A percentile compares a stretch with the other conserved stretches of the same genome.
Conservation (phyloP, 164 flowering plant species). For the Magnolia officinalis region DNA sequence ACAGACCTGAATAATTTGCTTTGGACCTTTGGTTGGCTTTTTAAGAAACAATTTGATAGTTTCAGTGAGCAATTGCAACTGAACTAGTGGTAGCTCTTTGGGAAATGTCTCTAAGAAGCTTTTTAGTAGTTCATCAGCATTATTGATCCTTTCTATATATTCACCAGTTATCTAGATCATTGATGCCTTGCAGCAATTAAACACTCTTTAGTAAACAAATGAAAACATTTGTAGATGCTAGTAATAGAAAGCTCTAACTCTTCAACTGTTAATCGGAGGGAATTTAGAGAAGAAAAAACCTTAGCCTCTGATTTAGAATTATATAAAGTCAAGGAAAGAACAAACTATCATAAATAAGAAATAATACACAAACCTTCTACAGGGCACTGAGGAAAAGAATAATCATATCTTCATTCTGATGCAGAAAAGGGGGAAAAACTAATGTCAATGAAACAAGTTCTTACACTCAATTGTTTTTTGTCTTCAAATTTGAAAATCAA, state of each 20-base stretch:
- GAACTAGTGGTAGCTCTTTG: constrained; percentile 95
- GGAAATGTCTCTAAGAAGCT: constrained; percentile 96
- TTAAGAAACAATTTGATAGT: constrained; percentile 92
- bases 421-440: constrained; percentile 8
- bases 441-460: background rate
- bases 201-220: background rate
- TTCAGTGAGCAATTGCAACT: constrained; percentile 91
- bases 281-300: constrained; percentile 50
- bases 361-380: constrained; percentile 66
- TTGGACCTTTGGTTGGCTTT: constrained; percentile 99
- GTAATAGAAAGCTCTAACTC: background rate
- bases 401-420: constrained; percentile 94
- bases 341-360: background rate
- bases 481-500: too few relatives aligned
- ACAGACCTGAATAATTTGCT: constrained; percentile 96
- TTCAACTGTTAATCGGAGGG: background rate
- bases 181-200: constrained; percentile 61
- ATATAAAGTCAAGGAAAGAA: background rate
- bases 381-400: constrained; percentile 76
- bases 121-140: constrained; percentile 99
- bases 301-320: constrained; percentile 71
- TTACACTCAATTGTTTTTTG: background rate
- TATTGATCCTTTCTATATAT: constrained; percentile 98
- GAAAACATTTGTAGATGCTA: too few relatives aligned
- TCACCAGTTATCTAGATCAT: constrained; percentile 99